Conservation (phyloP, 176 grass and related monocot species). For the Aegilops tauschii region DNA sequence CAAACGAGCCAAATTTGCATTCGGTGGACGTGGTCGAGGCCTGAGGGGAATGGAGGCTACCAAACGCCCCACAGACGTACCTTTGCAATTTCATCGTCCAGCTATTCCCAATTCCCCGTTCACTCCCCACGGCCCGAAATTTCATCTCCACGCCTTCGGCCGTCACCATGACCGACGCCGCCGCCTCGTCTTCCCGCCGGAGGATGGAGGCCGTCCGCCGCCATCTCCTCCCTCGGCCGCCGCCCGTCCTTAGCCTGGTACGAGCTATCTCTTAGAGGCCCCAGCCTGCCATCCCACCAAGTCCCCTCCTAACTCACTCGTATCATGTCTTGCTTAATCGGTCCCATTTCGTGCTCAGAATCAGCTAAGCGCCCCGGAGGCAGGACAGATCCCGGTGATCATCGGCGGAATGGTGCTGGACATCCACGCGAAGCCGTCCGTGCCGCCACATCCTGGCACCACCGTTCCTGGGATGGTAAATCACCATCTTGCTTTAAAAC, state of each 20-base stretch:
- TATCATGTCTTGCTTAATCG: background rate
- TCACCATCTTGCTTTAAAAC: background rate
- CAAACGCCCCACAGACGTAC: no score
- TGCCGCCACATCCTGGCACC: slow-evolving; percentile 42
- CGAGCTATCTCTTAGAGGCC: background rate
- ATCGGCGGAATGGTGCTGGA: slow-evolving; percentile 77
- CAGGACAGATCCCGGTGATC: slow-evolving; percentile 45
- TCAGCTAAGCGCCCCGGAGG: background rate
- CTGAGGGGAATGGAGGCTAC: no score
- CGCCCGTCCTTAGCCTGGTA: slow-evolving; percentile 26
- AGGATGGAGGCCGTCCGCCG: slow-evolving; percentile 47
- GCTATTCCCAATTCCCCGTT: no score
- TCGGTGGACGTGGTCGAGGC: no score
- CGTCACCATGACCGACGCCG: slow-evolving; percentile 17
- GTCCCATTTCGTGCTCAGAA: slow-evolving; percentile 1
- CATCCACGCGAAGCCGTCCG: slow-evolving; percentile 63
- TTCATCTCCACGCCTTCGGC: background rate
- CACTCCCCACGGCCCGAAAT: no score
- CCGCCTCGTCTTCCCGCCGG: slow-evolving; percentile 19
- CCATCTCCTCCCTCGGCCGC: slow-evolving; percentile 34
- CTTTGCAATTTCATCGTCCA: no score
- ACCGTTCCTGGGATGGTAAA: slow-evolving; percentile 63
- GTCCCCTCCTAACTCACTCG: background rate
- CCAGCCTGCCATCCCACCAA: background rate
- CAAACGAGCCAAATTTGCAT: no score